A percentile compares a stretch with the other conserved stretches of the same genome.
Conservation (phyloP, 2,329 filamentous ascomycete genomes). For the Sporothrix curviconia region DNA sequence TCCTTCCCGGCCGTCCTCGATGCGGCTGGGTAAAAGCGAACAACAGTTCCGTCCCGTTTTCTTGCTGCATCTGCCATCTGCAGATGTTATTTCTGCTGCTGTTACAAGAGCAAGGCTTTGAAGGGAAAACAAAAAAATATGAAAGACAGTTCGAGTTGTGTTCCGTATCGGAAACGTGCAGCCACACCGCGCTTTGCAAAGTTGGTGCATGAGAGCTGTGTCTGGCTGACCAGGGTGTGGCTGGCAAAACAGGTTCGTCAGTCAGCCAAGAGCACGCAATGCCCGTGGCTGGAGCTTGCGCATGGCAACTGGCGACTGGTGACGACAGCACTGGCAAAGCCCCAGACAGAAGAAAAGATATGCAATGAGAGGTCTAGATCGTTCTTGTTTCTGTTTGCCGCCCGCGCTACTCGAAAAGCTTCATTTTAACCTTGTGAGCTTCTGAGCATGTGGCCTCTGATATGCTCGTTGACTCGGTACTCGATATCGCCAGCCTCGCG, state of each 20-base stretch:
- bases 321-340: background rate
- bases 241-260: too few relatives aligned
- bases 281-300: background rate
- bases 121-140: background rate
- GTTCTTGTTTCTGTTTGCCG: background rate
- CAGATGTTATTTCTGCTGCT: background rate
- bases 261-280: background rate
- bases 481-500: too few relatives aligned
- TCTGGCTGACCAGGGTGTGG: background rate
- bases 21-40: slow-evolving; percentile 7
- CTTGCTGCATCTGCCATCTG: background rate
- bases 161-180: too few relatives aligned
- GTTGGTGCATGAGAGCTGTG: too few relatives aligned
- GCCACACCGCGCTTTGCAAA: too few relatives aligned
- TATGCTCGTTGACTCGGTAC: too few relatives aligned
- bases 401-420: background rate
- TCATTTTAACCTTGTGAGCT: background rate
- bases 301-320: background rate
- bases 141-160: too few relatives aligned
- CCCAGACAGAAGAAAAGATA: background rate
- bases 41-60: too few relatives aligned
- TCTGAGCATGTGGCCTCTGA: too few relatives aligned
- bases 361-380: background rate
- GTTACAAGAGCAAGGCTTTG: background rate
- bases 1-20: background rate